These are phyloP conservation scores for Sugiyamaella smithiae DNA, from an alignment of 805 yeast genomes.

Conservation along the genomic window DNA sequence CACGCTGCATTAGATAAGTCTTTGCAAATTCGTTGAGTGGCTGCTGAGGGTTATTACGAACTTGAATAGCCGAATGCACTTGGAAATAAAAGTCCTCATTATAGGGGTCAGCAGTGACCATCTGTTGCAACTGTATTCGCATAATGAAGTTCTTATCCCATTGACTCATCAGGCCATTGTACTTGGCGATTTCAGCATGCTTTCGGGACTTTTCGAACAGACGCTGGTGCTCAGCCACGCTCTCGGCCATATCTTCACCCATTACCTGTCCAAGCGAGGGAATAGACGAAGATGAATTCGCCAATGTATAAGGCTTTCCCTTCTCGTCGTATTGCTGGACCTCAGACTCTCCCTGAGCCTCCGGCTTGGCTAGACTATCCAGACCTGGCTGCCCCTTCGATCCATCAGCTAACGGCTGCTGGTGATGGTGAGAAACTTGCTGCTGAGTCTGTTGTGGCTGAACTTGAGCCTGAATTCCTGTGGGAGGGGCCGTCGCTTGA, in stretches of 20 bases:
- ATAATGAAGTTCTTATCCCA: constrained; percentile 95
- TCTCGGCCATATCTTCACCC: constrained; percentile 23
- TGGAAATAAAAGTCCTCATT: constrained; percentile 96
- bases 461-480: constrained; percentile 11
- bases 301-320: constrained; percentile 15
- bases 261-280: constrained; percentile 23
- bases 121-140: constrained; percentile 88
- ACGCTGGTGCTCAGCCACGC: constrained; percentile 21
- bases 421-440: constrained; percentile 8
- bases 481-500: constrained; percentile 9
- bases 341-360: background rate
- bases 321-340: constrained; percentile 24
- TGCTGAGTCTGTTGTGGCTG: constrained; percentile 9
- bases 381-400: constrained; percentile 12
- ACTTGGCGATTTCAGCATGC: constrained; percentile 53
- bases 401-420: background rate
- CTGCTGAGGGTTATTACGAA: constrained; percentile 50
- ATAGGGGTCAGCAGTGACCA: constrained; percentile 95
- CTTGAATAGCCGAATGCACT: constrained; percentile 75
- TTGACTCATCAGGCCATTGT: constrained; percentile 94
- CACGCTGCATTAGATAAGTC: constrained; percentile 86
- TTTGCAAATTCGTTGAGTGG: constrained; percentile 83
- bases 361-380: background rate
- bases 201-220: constrained; percentile 21
- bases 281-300: constrained; percentile 10